Conservation (phyloP, 2,329 filamentous ascomycete species). For the Claviceps pazoutovae region DNA sequence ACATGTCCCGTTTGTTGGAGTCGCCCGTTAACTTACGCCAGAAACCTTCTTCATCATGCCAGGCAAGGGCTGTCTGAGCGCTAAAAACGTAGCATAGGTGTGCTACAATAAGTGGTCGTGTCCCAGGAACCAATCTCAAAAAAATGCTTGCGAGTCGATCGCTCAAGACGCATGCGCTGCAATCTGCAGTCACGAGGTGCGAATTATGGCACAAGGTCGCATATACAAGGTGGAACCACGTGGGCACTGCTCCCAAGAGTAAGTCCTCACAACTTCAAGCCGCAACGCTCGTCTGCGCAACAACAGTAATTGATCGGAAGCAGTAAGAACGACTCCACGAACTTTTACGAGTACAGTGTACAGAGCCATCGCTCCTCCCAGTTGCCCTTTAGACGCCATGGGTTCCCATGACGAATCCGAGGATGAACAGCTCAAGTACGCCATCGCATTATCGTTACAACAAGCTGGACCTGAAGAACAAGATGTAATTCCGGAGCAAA, state of each 20-base stretch:
- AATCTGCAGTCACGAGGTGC: not conserved
- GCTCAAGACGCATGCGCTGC: not conserved
- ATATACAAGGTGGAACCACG: not conserved
- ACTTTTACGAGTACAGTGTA: not conserved
- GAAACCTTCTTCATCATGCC: not conserved
- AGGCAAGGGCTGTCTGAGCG: not conserved
- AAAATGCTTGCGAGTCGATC: not conserved
- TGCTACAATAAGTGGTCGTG: not conserved
- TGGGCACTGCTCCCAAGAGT: not conserved
- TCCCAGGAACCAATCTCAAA: too few species aligned
- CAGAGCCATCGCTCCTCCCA: not conserved
- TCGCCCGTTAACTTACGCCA: not conserved
- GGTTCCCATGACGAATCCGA: slow-evolving; percentile 28
- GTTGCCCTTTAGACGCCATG: slow-evolving; percentile 3
- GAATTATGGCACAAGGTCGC: not conserved
- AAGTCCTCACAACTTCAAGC: not conserved
- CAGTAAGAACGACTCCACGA: not conserved
- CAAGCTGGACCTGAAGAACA: slow-evolving; percentile 7
- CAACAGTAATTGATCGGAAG: not conserved
- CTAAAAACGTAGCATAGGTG: not conserved
- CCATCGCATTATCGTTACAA: slow-evolving; percentile 44
- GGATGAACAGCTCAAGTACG: slow-evolving; percentile 45
- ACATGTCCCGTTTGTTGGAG: too few species aligned
- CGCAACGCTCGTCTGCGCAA: not conserved
- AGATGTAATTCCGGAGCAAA: not conserved